Base-by-base conservation (phyloP, 2,329 filamentous ascomycete species). In the Neofusicoccum parvum region DNA sequence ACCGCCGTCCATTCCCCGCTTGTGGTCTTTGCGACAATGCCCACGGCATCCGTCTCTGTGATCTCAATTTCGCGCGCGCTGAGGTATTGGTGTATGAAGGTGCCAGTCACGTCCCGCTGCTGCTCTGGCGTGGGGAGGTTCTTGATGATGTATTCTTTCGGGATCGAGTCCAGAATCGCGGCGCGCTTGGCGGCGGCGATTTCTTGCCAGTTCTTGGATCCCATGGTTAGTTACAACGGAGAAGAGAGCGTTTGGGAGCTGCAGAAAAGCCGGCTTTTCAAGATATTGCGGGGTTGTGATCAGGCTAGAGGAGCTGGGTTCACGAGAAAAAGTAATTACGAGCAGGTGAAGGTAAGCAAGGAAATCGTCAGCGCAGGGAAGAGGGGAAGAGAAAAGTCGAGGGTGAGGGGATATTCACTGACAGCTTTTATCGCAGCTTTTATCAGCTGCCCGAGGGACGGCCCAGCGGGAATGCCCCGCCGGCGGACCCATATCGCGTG, bases 41-140 rank as follows among this genome's bases (percentile, higher is more conserved):
- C 83, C 5, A 84, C 80, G 3, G 86, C 85, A 71, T 86, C 83
- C 5, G 83, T 85, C 69, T 88, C 85, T 0, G 87, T 90, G 65
- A 89, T 88, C 48, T 85, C 81, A 12, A 88, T 78, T 69, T 89
- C 87, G 46, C 79, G 73, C 20, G 80, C 65, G 5, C 76, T 80
- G 1, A 89, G 78, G 67, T 81, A 88, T 62, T 87, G 81, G 36
- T 85, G 82, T 49, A 88, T 82, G 68, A 85, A 88, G 14, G 76
- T 66, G 5, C 84, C 84, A 0, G 85, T 87, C 9, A 88, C 81
- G 27, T 66, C 70, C 14, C 45, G 64, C 48, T 65, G 64, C 64
- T 65, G 53, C 27, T 60, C 56, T 1, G 64, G 54, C 10, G 48
- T 36, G 15, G 64, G 64, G 7, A 62, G 27, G 36, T 65, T 37